Conservation (phyloP, 768 basidiomycete genomes). For the Kwoniella pini region DNA sequence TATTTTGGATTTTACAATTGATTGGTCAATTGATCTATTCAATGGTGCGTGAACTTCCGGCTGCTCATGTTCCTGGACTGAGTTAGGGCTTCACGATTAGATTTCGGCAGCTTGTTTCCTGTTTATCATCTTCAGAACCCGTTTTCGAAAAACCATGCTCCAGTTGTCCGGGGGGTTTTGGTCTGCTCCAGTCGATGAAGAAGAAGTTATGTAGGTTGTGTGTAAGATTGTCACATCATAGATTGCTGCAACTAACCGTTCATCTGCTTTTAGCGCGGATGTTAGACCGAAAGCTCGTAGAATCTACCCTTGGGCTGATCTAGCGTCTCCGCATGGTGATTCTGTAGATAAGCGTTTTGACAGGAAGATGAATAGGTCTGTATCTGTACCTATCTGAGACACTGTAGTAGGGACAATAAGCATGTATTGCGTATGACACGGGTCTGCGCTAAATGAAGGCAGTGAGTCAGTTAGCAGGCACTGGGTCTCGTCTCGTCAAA, state of each 20-base stretch:
- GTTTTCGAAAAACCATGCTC: neutral
- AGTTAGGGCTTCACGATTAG: neutral
- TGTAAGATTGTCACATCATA: neutral
- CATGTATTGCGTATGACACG: neutral
- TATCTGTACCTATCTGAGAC: neutral
- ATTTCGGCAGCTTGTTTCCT: neutral
- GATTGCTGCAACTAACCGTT: neutral
- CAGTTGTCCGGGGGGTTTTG: neutral
- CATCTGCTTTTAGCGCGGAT: too few relatives aligned
- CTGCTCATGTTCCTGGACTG: neutral
- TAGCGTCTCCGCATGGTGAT: too few relatives aligned
- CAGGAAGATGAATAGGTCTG: neutral
- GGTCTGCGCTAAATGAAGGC: too few relatives aligned
- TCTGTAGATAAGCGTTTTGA: neutral
- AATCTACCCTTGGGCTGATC: neutral
- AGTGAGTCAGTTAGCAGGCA: too few relatives aligned
- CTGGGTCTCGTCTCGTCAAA: too few relatives aligned
- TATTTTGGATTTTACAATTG: neutral
- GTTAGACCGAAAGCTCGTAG: neutral
- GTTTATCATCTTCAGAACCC: neutral
- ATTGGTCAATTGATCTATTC: constrained; percentile 1
- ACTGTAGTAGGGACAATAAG: neutral
- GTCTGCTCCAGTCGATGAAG: neutral
- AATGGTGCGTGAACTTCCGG: neutral
- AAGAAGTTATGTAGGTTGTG: neutral